These are phyloP conservation scores for Trypanosoma melophagium DNA, from an alignment of 208 protist species.

Conservation along the genomic window DNA sequence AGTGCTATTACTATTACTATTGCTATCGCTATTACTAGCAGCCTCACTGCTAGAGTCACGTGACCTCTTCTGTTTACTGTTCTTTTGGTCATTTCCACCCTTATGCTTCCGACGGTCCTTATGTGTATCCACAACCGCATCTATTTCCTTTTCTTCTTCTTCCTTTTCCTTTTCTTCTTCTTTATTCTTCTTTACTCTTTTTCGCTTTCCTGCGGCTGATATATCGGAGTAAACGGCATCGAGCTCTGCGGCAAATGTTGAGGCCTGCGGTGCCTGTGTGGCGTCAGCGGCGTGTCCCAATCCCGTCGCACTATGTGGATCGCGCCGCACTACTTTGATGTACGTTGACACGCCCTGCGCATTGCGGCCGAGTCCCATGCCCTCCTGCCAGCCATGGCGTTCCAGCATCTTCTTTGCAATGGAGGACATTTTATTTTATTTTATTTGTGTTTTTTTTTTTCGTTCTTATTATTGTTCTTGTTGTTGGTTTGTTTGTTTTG, in stretches of 20 bases:
- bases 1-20: slow-evolving; percentile 18
- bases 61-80: too few species aligned
- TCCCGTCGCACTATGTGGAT: slow-evolving; percentile 62
- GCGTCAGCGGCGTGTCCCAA: slow-evolving; percentile 75
- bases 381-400: slow-evolving; percentile 85
- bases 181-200: slow-evolving; percentile 2
- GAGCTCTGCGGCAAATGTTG: slow-evolving; percentile 60
- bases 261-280: slow-evolving; percentile 36
- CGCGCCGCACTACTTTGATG: slow-evolving; percentile 74
- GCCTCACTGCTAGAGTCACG: too few species aligned
- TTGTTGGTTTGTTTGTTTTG: too few species aligned
- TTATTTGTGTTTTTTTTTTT: slow-evolving; percentile 12
- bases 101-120: too few species aligned
- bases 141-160: not conserved
- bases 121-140: too few species aligned
- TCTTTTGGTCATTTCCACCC: too few species aligned
- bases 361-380: slow-evolving; percentile 81
- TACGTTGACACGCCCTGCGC: slow-evolving; percentile 62
- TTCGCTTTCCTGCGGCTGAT: not conserved
- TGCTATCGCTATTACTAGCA: slow-evolving; percentile 17
- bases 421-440: slow-evolving; percentile 45
- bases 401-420: slow-evolving; percentile 80
- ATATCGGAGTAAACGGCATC: slow-evolving; percentile 55
- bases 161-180: not conserved
- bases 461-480: too few species aligned